These are phyloP conservation scores for Camelina neglecta DNA, from an alignment of 345 rosid species.

Conservation along the genomic window DNA sequence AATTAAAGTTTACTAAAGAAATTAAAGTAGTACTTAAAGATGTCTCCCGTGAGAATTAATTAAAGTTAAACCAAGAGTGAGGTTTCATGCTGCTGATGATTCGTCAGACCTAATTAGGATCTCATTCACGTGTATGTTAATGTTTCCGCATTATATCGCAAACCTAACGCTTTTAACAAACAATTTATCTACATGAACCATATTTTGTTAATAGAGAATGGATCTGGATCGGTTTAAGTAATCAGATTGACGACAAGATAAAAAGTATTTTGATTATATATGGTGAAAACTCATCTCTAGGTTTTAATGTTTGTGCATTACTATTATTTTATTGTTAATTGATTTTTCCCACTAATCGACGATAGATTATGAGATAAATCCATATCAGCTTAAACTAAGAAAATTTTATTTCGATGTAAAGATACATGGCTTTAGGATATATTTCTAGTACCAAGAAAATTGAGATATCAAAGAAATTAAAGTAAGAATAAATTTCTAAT, in stretches of 20 bases:
- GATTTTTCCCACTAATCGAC: not conserved
- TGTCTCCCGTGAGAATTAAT: slow-evolving; percentile 38
- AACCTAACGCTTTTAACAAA: slow-evolving; percentile 25
- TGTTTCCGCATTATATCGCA: slow-evolving; percentile 26
- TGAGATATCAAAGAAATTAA: slow-evolving; percentile 6
- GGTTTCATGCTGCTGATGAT: slow-evolving; percentile 32
- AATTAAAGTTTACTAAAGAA: slow-evolving; percentile 26
- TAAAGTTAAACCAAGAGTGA: slow-evolving; percentile 38
- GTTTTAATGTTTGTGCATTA: slow-evolving; percentile 20
- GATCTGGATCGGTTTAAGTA: slow-evolving; percentile 29
- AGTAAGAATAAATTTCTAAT: not conserved
- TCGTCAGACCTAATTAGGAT: slow-evolving; percentile 40
- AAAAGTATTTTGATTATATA: not conserved
- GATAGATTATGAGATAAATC: not conserved
- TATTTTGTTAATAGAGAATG: slow-evolving; percentile 1
- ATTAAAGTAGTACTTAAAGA: slow-evolving; percentile 30
- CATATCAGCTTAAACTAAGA: not conserved
- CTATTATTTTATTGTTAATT: not conserved
- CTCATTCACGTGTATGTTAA: slow-evolving; percentile 34
- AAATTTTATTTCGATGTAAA: not conserved
- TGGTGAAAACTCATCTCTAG: not conserved
- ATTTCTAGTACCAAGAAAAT: slow-evolving; percentile 4
- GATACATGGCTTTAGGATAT: not conserved
- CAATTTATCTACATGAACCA: not conserved
- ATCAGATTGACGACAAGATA: not conserved